Evolutionary conservation across 148 eudicot genomes (phyloP), one percentile per base, ranked within the genome.

Genomic region (Gaultheria prostrata): DNA sequence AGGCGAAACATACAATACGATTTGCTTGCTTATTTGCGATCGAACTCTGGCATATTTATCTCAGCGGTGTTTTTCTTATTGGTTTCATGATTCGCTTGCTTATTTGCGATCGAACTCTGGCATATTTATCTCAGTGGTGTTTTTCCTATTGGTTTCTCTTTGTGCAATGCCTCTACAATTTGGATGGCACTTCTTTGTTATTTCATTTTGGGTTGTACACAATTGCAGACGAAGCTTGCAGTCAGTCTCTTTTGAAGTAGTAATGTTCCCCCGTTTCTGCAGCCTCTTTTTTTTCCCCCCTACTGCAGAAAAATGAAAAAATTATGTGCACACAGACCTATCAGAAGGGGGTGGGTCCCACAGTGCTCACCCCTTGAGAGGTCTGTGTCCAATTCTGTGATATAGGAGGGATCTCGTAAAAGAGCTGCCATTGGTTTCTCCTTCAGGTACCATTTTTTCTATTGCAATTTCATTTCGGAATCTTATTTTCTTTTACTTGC

Each of bases 1-100:
- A 17, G 39, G 45, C 5, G 8, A 63, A 70, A 11, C 8, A 35
- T 32, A 18, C 32, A 63, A 28, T 21, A 39, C 43, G 53, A 33
- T 11, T 30, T 18, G 18, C 39, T 83, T 0, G 24, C 1, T 46
- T n/a, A 39, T 83, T 20, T n/a, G 15, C 15, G 0, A 13, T 43
- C 33, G 78, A 59, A 12, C 20, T 65, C n/a, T 49, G 15, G 46
- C 13, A 15, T 35, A 65, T 61, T 53, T 61, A 33, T 82, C 81
- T 82, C 67, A 56, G 39, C 67, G 63, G 9, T 70, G n/a, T 5
- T 32, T 32, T 76, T 43, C 76, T 14, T 85, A 20, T 51, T 65
- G 20, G 26, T 24, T 82, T 51, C 49, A 9, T 5, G 69, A 32
- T 17, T 30, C 24, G 26, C 35, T 82, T 0, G n/a, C 3, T 45